Percentiles rank a stretch among this genome's conserved stretches.
These are phyloP conservation scores for Warburgia ugandensis DNA, from an alignment of 164 flowering plant species.

Conservation along the genomic window DNA sequence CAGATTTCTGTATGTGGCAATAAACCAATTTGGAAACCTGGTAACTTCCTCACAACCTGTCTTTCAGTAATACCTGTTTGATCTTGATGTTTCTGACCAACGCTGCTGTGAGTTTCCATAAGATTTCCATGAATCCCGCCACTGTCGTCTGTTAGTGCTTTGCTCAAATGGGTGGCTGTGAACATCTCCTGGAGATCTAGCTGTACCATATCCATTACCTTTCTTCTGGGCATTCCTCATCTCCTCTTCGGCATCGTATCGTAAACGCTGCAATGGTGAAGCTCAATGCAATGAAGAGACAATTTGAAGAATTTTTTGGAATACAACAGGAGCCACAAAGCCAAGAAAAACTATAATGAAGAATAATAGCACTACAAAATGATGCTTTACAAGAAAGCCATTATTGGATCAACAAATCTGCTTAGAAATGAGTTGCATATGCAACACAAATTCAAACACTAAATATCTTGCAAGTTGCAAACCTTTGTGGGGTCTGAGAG, in stretches of 20 bases:
- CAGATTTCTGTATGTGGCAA: too few relatives aligned
- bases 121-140: constrained; percentile 34
- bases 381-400: too few relatives aligned
- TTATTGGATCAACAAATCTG: not conserved
- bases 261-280: constrained; percentile 42
- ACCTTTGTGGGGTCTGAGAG: constrained; percentile 87
- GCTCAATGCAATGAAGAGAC: not conserved
- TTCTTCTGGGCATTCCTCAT: constrained; percentile 43
- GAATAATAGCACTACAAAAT: too few relatives aligned
- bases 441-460: not conserved
- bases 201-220: constrained; percentile 22
- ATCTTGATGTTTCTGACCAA: not conserved
- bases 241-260: constrained; percentile 73
- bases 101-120: constrained; percentile 3
- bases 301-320: not conserved
- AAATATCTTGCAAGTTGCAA: constrained; percentile 3
- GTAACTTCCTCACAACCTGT: too few relatives aligned
- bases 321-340: not conserved
- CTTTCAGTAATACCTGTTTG: constrained; percentile 1
- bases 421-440: not conserved
- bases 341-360: not conserved
- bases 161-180: constrained; percentile 28
- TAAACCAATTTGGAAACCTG: too few relatives aligned
- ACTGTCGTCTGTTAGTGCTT: constrained; percentile 25
- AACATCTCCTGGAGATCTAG: constrained; percentile 25